Conservation (phyloP, 2,329 filamentous ascomycete genomes). For the Epicoccum sorghinum region DNA sequence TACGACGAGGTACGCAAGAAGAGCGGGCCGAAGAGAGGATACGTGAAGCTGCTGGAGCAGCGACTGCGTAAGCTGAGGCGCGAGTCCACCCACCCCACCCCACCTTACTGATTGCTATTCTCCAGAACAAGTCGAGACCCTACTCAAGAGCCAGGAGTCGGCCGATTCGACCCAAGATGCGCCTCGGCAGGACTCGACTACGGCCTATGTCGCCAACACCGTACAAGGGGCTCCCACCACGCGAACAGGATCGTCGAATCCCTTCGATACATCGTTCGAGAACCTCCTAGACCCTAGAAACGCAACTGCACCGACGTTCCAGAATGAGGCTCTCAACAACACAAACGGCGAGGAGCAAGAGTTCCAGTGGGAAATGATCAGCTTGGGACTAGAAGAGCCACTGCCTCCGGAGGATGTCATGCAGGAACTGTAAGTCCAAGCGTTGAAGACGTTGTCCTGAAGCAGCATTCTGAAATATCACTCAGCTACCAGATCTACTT, state of each 20-base stretch:
- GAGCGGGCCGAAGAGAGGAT: slow-evolving; percentile 91
- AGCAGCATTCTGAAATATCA: slow-evolving; percentile 16
- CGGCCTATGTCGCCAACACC: slow-evolving; percentile 42
- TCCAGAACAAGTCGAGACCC: slow-evolving; percentile 87
- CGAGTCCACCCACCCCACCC: neutral
- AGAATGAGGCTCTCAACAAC: slow-evolving; percentile 22
- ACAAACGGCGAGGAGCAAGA: slow-evolving; percentile 28
- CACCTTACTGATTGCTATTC: slow-evolving; percentile 18
- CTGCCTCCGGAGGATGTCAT: slow-evolving; percentile 80
- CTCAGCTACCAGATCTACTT: slow-evolving; percentile 83
- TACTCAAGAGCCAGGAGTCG: slow-evolving; percentile 80
- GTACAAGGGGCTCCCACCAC: slow-evolving; percentile 31
- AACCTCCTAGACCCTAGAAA: slow-evolving; percentile 21
- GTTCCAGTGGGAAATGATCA: slow-evolving; percentile 86
- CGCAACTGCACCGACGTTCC: slow-evolving; percentile 26
- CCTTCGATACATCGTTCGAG: slow-evolving; percentile 9
- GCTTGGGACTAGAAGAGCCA: slow-evolving; percentile 80
- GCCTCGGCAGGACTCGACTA: slow-evolving; percentile 30
- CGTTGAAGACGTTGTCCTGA: too few species aligned
- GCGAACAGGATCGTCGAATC: slow-evolving; percentile 21
- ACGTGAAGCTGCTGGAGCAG: slow-evolving; percentile 92
- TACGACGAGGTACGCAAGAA: slow-evolving; percentile 94
- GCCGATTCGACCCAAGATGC: slow-evolving; percentile 37
- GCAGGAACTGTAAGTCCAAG: slow-evolving; percentile 74
- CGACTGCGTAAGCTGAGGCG: slow-evolving; percentile 72